phyloP scores from a whole-genome alignment of 2,329 filamentous ascomycete genomes.

The Epichloe elymi region DNA sequence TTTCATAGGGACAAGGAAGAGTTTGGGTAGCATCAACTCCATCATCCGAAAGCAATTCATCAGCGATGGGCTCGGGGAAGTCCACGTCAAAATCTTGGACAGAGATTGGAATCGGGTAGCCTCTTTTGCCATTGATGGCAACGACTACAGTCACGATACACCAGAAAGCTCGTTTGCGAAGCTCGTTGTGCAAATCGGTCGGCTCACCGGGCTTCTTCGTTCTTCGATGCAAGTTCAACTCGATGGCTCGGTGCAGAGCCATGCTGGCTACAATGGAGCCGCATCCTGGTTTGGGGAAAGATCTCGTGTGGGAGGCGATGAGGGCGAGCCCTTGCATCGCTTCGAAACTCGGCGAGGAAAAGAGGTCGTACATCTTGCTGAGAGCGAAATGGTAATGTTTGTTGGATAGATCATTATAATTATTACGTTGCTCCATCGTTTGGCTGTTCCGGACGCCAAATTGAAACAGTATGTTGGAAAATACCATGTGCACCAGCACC shows the following conservation, averaged over 20 bases:
- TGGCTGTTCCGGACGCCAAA: constrained; percentile 57
- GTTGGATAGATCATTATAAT: constrained; percentile 53
- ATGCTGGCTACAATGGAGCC: constrained; percentile 55
- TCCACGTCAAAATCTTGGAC: constrained; percentile 69
- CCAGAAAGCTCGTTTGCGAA: constrained; percentile 72
- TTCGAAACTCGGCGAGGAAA: constrained; percentile 45
- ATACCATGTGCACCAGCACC: constrained; percentile 65
- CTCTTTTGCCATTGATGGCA: constrained; percentile 61
- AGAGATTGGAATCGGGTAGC: constrained; percentile 61
- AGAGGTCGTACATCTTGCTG: constrained; percentile 53
- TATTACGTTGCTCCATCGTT: constrained; percentile 36
- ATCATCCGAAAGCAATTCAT: constrained; percentile 54
- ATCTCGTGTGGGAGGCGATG: constrained; percentile 59
- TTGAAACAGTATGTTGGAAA: constrained; percentile 67
- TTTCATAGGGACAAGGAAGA: constrained; percentile 52
- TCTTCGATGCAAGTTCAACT: constrained; percentile 64
- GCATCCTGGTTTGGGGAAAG: constrained; percentile 67
- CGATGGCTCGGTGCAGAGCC: constrained; percentile 56
- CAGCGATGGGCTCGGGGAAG: constrained; percentile 57
- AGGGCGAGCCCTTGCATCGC: constrained; percentile 62
- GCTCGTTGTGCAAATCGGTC: constrained; percentile 53
- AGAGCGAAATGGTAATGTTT: constrained; percentile 67
- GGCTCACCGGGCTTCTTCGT: constrained; percentile 34
- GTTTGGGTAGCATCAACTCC: constrained; percentile 43
- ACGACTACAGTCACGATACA: constrained; percentile 51